These are phyloP conservation scores for Phytopythium chamaehyphon DNA, from an alignment of 352 stramenopile genomes.

Conservation along the genomic window DNA sequence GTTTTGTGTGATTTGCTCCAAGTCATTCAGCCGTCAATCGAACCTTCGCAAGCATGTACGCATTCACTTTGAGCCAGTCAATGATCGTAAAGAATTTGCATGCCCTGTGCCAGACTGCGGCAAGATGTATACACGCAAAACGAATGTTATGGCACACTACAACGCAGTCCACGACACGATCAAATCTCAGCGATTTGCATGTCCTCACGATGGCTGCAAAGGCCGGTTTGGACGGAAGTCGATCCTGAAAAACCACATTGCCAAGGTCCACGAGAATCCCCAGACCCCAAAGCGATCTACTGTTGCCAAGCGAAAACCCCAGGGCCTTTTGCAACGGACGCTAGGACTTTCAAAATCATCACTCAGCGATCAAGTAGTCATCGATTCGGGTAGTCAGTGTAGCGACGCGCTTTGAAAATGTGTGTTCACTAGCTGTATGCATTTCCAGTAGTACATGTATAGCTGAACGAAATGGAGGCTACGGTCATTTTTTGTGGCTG, in stretches of 20 bases:
- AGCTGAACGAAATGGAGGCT: no score
- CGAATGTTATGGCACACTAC: conserved; percentile 75
- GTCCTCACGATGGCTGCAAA: conserved; percentile 47
- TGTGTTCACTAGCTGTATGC: no score
- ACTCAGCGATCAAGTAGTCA: no score
- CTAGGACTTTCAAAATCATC: no score
- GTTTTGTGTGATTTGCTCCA: conserved; percentile 49
- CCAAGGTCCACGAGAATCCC: conserved; percentile 41
- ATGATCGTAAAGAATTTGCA: conserved; percentile 55
- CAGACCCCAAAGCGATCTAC: no score
- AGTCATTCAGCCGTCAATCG: conserved; percentile 43
- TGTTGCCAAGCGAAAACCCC: no score
- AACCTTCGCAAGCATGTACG: conserved; percentile 55
- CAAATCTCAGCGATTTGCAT: conserved; percentile 63
- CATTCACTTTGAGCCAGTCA: conserved; percentile 57
- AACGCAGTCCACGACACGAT: conserved; percentile 59
- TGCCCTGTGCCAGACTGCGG: conserved; percentile 56
- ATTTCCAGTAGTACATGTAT: no score
- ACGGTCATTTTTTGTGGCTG: no score
- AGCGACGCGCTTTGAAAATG: no score
- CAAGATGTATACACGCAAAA: conserved; percentile 64
- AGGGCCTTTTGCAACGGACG: no score
- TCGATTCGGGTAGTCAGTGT: no score
- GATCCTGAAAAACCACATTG: conserved; percentile 55
- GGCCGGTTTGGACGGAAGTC: conserved; percentile 76